A percentile compares a stretch with the other conserved stretches of the same genome.
These are phyloP conservation scores for Lactifluus hygrophoroides DNA, from an alignment of 768 basidiomycete species.

Conservation along the genomic window DNA sequence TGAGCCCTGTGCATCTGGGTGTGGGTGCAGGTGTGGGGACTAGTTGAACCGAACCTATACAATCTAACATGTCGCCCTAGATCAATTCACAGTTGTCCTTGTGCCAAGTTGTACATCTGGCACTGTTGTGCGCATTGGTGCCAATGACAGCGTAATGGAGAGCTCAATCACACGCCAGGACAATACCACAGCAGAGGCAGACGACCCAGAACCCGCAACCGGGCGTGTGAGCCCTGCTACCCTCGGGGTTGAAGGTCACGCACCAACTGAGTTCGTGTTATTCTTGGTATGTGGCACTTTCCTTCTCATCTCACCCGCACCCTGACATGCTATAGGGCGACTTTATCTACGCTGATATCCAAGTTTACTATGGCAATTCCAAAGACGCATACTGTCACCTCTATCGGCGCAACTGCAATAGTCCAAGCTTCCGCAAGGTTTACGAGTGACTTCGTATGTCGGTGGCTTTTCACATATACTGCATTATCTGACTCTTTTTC, in stretches of 20 bases:
- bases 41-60: too few relatives aligned
- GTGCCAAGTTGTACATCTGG: too few relatives aligned
- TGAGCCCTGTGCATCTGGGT: too few relatives aligned
- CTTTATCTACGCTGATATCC: conserved; percentile 70
- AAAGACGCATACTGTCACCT: conserved; percentile 52
- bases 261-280: conserved; percentile 49
- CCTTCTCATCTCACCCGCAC: background rate
- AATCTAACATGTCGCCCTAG: too few relatives aligned
- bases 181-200: background rate
- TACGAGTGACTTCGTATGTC: conserved; percentile 62
- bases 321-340: conserved; percentile 37
- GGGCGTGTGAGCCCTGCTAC: background rate
- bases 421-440: conserved; percentile 54
- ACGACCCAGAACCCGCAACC: conserved; percentile 1
- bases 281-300: conserved; percentile 34
- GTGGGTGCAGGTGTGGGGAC: too few relatives aligned
- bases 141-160: conserved; percentile 6
- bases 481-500: background rate
- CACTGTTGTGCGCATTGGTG: background rate
- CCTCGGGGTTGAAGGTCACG: background rate
- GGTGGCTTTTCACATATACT: background rate
- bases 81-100: too few relatives aligned
- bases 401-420: conserved; percentile 60
- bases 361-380: conserved; percentile 50
- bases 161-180: background rate